Evolutionary conservation across 1,284 basidiomycete genomes (phyloP), one percentile per base, ranked within the genome.

Genomic region (Psilocybe mexicana): DNA sequence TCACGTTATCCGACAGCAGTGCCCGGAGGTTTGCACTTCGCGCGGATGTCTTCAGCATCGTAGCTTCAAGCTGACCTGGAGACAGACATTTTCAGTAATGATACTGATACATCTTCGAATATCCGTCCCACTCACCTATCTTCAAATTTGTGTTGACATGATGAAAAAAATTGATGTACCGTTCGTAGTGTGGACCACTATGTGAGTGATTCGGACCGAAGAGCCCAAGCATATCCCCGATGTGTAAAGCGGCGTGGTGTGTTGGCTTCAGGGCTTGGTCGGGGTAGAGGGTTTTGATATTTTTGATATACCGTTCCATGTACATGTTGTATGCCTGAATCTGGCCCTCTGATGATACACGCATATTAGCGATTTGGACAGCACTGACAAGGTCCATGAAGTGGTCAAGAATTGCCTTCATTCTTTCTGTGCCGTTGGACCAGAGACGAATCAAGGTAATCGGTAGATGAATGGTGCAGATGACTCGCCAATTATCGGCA

Each of bases 401-500:
- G 45, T 66, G 54, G 18, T 58, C 36, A 6, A 68, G 59, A 11
- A 66, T 30, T 11, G 59, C 44, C 23, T 59, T 60, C 43, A 60
- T 60, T 6, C 61, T 43, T 0, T 59, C 54, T 11, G 47, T 55
- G 2, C 61, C 61, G 11, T 49, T 11, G 1, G 52, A 30, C 64
- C 64, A 68, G 3, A 65, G 55, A 23, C 61, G 52, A 18, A 70
- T 64, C 6, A 75, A 64, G 6, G 72, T 67, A 18, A 75, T 65
- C 0, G 69, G 68, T 12, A 74, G 59, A 49, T 74, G 72, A 35
- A 76, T 61, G 0, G 65, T 71, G 49, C 64, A 64, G 2, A 74
- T 61, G 8, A 65, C 61, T 5, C 61, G 58, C 70, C 73, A 75
- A 33, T 75, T 62, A 48, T 71, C 70, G 2, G 70, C 73, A 50